These are phyloP conservation scores for Epichloe sibirici DNA, from an alignment of 2,329 filamentous ascomycete species.

Conservation along the genomic window DNA sequence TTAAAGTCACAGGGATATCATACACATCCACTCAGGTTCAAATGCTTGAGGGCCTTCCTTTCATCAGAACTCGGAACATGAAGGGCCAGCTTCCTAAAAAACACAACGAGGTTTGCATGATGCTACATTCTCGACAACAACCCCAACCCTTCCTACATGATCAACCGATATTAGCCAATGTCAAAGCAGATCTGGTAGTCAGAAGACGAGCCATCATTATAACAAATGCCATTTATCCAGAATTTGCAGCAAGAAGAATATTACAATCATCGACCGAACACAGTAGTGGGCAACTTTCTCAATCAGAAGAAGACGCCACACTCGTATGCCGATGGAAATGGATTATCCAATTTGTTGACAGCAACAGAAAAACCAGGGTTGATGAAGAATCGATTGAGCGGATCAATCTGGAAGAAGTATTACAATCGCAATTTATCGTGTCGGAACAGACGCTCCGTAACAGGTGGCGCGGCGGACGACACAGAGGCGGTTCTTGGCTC, in stretches of 20 bases:
- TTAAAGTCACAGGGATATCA: conserved; percentile 32
- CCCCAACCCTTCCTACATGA: conserved; percentile 16
- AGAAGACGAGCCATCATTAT: conserved; percentile 30
- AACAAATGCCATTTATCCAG: conserved; percentile 43
- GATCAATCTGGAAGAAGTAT: conserved; percentile 19
- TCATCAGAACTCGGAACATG: conserved; percentile 22
- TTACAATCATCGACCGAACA: conserved; percentile 1
- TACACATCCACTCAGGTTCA: conserved; percentile 11
- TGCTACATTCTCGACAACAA: conserved; percentile 25
- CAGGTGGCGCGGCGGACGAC: conserved; percentile 18
- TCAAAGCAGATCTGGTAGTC: conserved; percentile 26
- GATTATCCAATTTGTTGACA: conserved; percentile 14
- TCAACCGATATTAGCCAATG: conserved; percentile 29
- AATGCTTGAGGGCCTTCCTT: conserved; percentile 27
- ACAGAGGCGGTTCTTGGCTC: conserved; percentile 21
- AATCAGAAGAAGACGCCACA: neutral
- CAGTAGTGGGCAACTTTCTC: conserved; percentile 13
- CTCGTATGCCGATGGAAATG: conserved; percentile 42
- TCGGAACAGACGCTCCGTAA: conserved; percentile 21
- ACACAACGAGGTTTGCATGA: conserved; percentile 29
- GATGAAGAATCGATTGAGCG: conserved; percentile 26
- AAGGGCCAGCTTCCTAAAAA: conserved; percentile 25
- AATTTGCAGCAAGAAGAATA: conserved; percentile 15
- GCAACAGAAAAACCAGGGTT: conserved; percentile 12
- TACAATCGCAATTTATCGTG: conserved; percentile 16